Evolutionary conservation across 495 filamentous ascomycete species (phyloP).

Genomic region (Trypethelium eluteriae): DNA sequence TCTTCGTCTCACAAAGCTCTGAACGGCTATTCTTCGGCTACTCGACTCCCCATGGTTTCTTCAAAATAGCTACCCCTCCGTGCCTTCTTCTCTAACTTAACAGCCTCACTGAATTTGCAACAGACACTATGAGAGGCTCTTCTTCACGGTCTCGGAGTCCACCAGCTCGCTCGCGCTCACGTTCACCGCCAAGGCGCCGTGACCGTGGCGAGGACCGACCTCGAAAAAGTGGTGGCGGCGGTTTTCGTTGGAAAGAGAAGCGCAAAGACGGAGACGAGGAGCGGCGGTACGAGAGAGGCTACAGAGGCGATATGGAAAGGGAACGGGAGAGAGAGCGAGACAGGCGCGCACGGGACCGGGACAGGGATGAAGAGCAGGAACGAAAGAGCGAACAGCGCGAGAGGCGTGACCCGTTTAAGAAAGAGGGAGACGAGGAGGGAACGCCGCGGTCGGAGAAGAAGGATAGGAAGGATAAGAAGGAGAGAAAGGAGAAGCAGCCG

Average conservation of each 20-base stretch:
- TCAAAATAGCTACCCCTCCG: no score
- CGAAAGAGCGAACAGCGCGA: constrained; percentile 13
- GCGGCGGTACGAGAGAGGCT: constrained; percentile 10
- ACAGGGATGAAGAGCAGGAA: constrained; percentile 10
- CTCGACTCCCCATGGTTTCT: no score
- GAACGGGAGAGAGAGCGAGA: constrained; percentile 10
- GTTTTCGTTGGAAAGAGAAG: constrained; percentile 26
- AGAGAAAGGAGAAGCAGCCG: constrained; percentile 19
- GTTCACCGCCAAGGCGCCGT: constrained; percentile 17
- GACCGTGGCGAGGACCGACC: neutral
- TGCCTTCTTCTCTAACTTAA: no score
- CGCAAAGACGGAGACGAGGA: constrained; percentile 5
- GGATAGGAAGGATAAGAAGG: constrained; percentile 13
- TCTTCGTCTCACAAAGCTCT: no score
- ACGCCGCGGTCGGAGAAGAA: constrained; percentile 11
- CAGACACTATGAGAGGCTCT: neutral
- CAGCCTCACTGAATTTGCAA: no score
- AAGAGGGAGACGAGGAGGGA: neutral
- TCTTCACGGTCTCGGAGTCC: constrained; percentile 18
- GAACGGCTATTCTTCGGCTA: no score
- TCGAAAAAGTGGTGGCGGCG: constrained; percentile 1
- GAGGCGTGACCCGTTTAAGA: constrained; percentile 2
- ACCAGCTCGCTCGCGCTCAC: constrained; percentile 12
- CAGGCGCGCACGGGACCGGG: constrained; percentile 7
- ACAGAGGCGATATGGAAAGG: constrained; percentile 5